phyloP scores from a whole-genome alignment of 2,329 filamentous ascomycete genomes.

The Neoarthrinium moseri region DNA sequence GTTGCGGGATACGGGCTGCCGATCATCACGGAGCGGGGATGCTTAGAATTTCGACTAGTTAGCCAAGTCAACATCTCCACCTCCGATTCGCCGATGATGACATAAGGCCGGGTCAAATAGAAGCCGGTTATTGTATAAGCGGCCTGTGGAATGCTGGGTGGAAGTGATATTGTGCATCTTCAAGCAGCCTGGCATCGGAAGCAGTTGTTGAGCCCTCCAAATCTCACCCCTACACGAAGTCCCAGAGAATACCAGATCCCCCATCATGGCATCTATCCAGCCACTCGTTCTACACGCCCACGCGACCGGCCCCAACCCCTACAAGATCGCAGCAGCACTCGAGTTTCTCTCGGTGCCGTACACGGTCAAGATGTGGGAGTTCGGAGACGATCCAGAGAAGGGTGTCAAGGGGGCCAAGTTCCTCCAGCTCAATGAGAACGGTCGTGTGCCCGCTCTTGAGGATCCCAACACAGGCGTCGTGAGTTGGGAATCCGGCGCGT shows the following conservation, averaged over 20 bases:
- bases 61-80: no score
- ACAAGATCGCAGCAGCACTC: conserved; percentile 40
- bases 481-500: conserved; percentile 36
- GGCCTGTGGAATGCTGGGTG: no score
- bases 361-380: conserved; percentile 38
- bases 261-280: conserved; percentile 20
- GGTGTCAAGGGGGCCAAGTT: conserved; percentile 36
- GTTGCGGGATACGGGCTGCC: no score
- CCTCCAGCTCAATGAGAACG: conserved; percentile 42
- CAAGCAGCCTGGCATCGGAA: no score
- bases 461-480: conserved; percentile 36
- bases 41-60: no score
- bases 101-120: no score
- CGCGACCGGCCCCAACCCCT: conserved; percentile 37
- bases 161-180: no score
- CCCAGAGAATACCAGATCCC: neutral
- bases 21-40: no score
- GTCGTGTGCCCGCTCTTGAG: conserved; percentile 36
- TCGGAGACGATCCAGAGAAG: conserved; percentile 33
- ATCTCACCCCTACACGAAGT: neutral
- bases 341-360: conserved; percentile 39
- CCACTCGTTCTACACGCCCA: conserved; percentile 39
- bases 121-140: no score
- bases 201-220: no score
- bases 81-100: no score